Conservation (phyloP, 2,329 filamentous ascomycete genomes). For the Lecanicillium sp. region DNA sequence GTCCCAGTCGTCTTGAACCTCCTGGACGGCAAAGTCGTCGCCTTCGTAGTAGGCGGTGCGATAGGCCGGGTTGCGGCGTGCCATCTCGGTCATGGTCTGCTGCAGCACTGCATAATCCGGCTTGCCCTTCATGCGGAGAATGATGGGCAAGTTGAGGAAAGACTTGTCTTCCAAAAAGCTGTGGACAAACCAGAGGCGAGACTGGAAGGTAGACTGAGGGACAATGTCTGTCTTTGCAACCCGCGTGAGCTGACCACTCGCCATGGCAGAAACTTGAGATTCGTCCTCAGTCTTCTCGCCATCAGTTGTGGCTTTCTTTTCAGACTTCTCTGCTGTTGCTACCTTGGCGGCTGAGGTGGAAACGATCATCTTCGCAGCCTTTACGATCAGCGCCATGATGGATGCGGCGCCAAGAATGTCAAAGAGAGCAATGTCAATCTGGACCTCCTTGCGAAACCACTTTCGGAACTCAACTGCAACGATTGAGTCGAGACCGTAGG, state of each 20-base stretch:
- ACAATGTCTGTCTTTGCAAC: slow-evolving; percentile 8
- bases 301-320: no score
- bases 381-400: slow-evolving; percentile 14
- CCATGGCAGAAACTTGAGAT: neutral
- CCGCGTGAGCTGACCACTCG: neutral
- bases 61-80: slow-evolving; percentile 14
- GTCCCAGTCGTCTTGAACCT: slow-evolving; percentile 15
- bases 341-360: slow-evolving; percentile 3
- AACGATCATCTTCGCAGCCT: slow-evolving; percentile 13
- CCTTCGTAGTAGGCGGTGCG: slow-evolving; percentile 17
- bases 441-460: slow-evolving; percentile 13
- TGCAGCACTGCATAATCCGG: slow-evolving; percentile 12
- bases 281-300: no score
- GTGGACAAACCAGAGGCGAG: slow-evolving; percentile 18
- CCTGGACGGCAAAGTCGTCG: slow-evolving; percentile 15
- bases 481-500: slow-evolving; percentile 16
- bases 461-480: slow-evolving; percentile 16
- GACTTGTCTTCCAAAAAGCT: slow-evolving; percentile 17
- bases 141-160: slow-evolving; percentile 16
- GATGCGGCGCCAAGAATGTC: slow-evolving; percentile 14
- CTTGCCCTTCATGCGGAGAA: slow-evolving; percentile 16
- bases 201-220: slow-evolving; percentile 18
- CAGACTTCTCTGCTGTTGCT: no score
- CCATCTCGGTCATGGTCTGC: slow-evolving; percentile 13
- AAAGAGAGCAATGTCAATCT: slow-evolving; percentile 15